A percentile compares a stretch with the other conserved stretches of the same genome.
phyloP scores from a whole-genome alignment of 805 yeast genomes.

The Suhomyces xylopsoci region DNA sequence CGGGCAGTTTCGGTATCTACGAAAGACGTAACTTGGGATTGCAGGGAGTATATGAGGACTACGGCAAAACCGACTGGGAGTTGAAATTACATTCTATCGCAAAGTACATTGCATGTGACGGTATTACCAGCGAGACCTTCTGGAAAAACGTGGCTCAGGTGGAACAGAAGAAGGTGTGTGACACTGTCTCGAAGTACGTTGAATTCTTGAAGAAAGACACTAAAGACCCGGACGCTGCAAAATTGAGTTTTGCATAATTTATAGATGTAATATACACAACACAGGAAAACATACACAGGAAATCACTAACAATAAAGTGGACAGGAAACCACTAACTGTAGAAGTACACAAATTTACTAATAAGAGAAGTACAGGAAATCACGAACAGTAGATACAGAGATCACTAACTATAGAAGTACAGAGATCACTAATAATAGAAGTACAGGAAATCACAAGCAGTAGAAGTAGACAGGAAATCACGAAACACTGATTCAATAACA shows the following conservation, averaged over 20 bases:
- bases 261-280: background rate
- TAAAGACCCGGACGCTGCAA: slow-evolving; percentile 8
- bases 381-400: no score
- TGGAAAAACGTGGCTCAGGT: slow-evolving; percentile 16
- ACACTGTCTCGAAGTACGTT: slow-evolving; percentile 18
- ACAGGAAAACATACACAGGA: no score
- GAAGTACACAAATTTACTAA: no score
- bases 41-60: slow-evolving; percentile 15
- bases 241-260: slow-evolving; percentile 3
- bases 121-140: slow-evolving; percentile 16
- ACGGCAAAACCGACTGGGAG: slow-evolving; percentile 23
- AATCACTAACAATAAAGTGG: no score
- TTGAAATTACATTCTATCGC: slow-evolving; percentile 20
- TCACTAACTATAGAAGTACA: no score
- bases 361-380: no score
- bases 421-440: no score
- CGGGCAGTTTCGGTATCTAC: slow-evolving; percentile 10
- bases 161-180: slow-evolving; percentile 18
- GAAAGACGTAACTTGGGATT: slow-evolving; percentile 18
- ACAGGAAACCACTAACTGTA: no score
- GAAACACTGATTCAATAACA: no score
- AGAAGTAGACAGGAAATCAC: no score
- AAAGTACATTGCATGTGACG: slow-evolving; percentile 24
- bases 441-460: no score
- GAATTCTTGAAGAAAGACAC: slow-evolving; percentile 22